A percentile compares a stretch with the other conserved stretches of the same genome.
Conservation (phyloP, 441 rosid species). For the Mallotus repandus region DNA sequence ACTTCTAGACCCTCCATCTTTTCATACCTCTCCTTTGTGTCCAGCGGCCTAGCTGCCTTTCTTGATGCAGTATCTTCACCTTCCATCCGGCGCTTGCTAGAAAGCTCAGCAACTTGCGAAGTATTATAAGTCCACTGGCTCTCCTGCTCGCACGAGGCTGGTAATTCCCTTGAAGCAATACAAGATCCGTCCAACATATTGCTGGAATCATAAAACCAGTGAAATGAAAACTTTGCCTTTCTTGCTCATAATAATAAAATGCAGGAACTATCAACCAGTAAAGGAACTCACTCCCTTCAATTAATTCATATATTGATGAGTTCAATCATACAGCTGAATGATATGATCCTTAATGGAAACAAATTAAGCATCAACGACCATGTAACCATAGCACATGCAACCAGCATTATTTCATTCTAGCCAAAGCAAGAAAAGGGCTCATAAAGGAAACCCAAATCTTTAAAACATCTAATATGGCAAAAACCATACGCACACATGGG, state of each 20-base stretch:
- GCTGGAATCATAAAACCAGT: slow-evolving; percentile 15
- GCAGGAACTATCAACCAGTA: slow-evolving; percentile 22
- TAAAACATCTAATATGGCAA: slow-evolving; percentile 11
- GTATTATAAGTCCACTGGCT: slow-evolving; percentile 45
- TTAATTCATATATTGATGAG: slow-evolving; percentile 18
- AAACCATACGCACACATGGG: neutral
- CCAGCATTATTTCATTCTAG: neutral
- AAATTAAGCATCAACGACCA: neutral
- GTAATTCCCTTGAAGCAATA: slow-evolving; percentile 42
- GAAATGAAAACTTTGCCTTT: slow-evolving; percentile 12
- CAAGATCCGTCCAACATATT: slow-evolving; percentile 54
- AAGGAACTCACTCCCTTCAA: slow-evolving; percentile 11
- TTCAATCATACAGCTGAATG: neutral
- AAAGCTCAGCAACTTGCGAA: slow-evolving; percentile 35
- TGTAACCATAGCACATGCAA: slow-evolving; percentile 6
- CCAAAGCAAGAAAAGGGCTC: neutral
- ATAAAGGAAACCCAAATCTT: slow-evolving; percentile 6
- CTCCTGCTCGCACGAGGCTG: slow-evolving; percentile 45
- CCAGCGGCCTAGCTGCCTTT: slow-evolving; percentile 30
- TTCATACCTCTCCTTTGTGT: slow-evolving; percentile 17
- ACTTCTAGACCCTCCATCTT: slow-evolving; percentile 9
- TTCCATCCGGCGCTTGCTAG: slow-evolving; percentile 37
- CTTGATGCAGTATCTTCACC: slow-evolving; percentile 29
- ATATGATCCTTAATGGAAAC: slow-evolving; percentile 14
- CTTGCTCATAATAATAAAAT: slow-evolving; percentile 20